Evolutionary conservation across 2,329 filamentous ascomycete species (phyloP), one percentile per base, ranked within the genome.

Genomic region (Xylaria sp.): DNA sequence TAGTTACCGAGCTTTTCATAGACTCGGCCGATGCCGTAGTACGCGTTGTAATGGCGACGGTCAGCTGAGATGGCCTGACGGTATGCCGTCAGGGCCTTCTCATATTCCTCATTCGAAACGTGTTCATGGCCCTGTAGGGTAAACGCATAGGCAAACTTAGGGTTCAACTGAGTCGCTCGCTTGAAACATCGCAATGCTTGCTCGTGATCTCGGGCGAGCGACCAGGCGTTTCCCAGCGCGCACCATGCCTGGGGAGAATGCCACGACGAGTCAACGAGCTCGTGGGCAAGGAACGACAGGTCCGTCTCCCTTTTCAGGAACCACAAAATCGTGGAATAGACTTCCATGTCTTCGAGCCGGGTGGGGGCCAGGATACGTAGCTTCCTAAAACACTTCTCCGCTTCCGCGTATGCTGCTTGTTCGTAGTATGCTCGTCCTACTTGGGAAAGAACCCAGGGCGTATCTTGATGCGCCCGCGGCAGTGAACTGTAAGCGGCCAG

Each of bases 321-420:
- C 94, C 95, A 99, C n/a, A 99, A 81, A n/a, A 96, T 88, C 0
- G 94, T 99, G 13, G 93, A 97, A 74, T 96, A 99, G 34, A 97
- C 87, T 69, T 99, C 94, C 92, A 97, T 97, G 67, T 97, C 92
- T 68, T 96, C 89, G 41, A 95, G 80, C 3, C 91, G 86, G 1
- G 90, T 90, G 1, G 93, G 93, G 11, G 90, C 87, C 62, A 94
- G 80, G 26, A 88, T 83, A 46, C 91, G 87, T 61, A 99, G 84
- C 51, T 87, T 86, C 53, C 86, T 81, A 71, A 96, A 99, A 66
- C 87, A 89, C 60, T 89, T 91, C 69, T 96, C 93, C 2, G 94
- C 91, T 59, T 96, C 91, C 2, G 79, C 77, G 69, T 97, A 97
- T 61, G 88, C 84, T 8, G 89, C 89, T 69, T 93, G 90, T 75